Evolutionary conservation across 2,329 filamentous ascomycete species (phyloP).

Genomic region (Orbilia blumenaviensis): DNA sequence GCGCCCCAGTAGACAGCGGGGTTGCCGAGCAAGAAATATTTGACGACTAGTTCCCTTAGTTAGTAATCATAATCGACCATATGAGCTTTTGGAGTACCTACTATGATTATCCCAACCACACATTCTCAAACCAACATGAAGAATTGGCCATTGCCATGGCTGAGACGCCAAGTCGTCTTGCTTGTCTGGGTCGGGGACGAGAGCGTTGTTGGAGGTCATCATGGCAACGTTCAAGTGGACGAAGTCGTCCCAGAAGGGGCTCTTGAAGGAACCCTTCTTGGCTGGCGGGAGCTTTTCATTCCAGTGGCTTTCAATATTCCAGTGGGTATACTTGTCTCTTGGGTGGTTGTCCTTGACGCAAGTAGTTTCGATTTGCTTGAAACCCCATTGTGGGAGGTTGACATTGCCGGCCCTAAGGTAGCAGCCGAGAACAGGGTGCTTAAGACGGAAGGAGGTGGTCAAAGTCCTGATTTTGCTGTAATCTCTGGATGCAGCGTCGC

Average conservation of each 20-base stretch:
- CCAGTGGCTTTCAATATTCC: constrained; percentile 95
- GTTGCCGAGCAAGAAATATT: constrained; percentile 98
- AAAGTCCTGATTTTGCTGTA: constrained; percentile 85
- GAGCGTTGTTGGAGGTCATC: constrained; percentile 99
- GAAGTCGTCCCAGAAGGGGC: constrained; percentile 96
- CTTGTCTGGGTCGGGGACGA: constrained; percentile 97
- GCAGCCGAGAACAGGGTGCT: constrained; percentile 82
- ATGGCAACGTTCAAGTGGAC: constrained; percentile 98
- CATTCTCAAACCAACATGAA: constrained; percentile 96
- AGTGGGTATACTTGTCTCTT: constrained; percentile 93
- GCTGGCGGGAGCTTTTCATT: constrained; percentile 87
- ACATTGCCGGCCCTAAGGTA: constrained; percentile 95
- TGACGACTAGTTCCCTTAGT: constrained; percentile 61
- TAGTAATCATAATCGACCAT: constrained; percentile 2
- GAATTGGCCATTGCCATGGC: constrained; percentile 98
- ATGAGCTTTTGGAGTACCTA: constrained; percentile 53
- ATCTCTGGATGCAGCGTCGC: constrained; percentile 86
- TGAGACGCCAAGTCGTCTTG: constrained; percentile 96
- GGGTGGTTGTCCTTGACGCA: constrained; percentile 94
- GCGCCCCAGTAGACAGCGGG: constrained; percentile 95
- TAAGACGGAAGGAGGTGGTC: constrained; percentile 90
- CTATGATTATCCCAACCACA: constrained; percentile 95
- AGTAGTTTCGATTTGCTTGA: constrained; percentile 98
- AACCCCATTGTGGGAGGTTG: constrained; percentile 98
- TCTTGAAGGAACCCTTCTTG: constrained; percentile 91